A percentile compares a stretch with the other conserved stretches of the same genome.
Evolutionary conservation across 1,284 basidiomycete species (phyloP).

Genomic region (Apiotrichum veenhuisii): DNA sequence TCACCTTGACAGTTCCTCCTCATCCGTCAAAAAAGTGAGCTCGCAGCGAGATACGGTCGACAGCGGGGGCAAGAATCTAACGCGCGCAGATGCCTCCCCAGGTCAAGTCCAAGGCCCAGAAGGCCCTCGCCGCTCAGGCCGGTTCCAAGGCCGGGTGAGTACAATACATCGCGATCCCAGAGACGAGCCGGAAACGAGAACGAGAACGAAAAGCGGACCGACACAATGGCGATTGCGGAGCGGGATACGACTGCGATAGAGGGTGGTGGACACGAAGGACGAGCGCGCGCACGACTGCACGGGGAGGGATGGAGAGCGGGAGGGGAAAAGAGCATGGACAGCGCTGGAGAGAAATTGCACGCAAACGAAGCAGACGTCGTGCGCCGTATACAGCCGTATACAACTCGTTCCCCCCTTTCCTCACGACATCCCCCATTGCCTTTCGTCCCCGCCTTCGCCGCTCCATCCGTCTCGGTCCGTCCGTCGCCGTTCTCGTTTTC

Average conservation of each 20-base stretch:
- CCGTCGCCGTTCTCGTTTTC: too few species aligned
- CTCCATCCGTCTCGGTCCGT: too few species aligned
- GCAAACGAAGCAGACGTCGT: too few species aligned
- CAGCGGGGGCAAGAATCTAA: too few species aligned
- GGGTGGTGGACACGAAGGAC: too few species aligned
- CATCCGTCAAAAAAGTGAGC: constrained; percentile 11
- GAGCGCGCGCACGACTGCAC: neutral
- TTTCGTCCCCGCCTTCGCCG: too few species aligned
- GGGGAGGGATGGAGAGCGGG: neutral
- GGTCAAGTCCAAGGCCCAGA: constrained; percentile 50
- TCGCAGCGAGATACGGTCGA: too few species aligned
- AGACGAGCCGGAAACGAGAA: neutral
- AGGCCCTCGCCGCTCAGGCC: constrained; percentile 51
- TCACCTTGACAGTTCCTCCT: neutral
- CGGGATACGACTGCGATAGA: neutral
- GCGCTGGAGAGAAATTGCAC: too few species aligned
- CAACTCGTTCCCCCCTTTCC: too few species aligned
- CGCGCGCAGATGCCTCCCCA: constrained; percentile 36
- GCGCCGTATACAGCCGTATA: too few species aligned
- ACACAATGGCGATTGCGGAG: neutral
- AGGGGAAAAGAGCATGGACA: too few species aligned
- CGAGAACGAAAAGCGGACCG: neutral
- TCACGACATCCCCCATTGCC: too few species aligned
- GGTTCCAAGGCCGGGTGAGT: constrained; percentile 51
- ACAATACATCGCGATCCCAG: neutral